Percentiles rank a stretch among this genome's conserved stretches.
Evolutionary conservation across 257 asterid species (phyloP).

Genomic region (Apocynum venetum): DNA sequence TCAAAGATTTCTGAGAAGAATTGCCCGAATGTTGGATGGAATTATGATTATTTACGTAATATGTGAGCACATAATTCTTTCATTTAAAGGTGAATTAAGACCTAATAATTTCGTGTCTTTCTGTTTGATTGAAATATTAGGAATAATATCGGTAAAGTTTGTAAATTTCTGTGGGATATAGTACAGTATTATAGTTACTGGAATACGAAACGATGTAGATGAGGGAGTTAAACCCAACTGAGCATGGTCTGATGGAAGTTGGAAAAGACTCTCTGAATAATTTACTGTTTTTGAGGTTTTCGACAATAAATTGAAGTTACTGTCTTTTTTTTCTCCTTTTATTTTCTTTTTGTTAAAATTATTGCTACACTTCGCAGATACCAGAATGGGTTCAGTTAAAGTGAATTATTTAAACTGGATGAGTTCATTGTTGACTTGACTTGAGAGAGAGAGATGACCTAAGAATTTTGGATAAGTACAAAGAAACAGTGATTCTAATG

Average conservation of each 20-base stretch:
- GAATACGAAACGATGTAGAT: neutral
- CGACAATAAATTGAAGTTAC: neutral
- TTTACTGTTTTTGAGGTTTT: neutral
- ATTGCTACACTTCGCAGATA: neutral
- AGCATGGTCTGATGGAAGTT: neutral
- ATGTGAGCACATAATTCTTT: neutral
- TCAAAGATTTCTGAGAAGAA: neutral
- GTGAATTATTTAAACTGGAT: neutral
- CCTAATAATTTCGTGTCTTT: neutral
- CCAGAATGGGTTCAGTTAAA: neutral
- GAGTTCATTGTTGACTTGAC: neutral
- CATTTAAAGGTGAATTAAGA: neutral
- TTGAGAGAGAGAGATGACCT: neutral
- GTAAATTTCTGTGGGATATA: neutral
- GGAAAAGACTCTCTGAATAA: neutral
- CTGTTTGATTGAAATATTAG: neutral
- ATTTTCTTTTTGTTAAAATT: neutral
- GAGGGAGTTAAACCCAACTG: neutral
- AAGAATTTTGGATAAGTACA: neutral
- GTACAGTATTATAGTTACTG: neutral
- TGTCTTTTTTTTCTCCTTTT: neutral
- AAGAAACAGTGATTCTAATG: neutral
- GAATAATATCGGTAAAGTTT: neutral
- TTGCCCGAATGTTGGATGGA: neutral
- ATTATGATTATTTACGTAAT: neutral